These are phyloP conservation scores for Thinopyrum elongatum DNA, from an alignment of 176 grass and related monocot genomes.

Conservation along the genomic window DNA sequence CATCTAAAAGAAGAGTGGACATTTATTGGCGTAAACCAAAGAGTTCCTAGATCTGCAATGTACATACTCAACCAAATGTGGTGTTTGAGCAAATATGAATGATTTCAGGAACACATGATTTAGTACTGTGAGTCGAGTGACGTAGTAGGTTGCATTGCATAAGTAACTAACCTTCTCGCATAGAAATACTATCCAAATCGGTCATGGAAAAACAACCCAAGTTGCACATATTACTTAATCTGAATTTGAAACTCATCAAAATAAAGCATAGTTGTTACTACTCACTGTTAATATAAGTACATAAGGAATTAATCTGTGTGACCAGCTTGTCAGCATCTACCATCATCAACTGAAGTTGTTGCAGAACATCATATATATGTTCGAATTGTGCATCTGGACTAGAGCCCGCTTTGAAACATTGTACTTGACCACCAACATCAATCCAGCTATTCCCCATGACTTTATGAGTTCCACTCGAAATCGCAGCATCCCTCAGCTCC, in stretches of 20 bases:
- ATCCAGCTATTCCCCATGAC: slow-evolving; percentile 36
- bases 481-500: slow-evolving; percentile 24
- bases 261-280: not conserved
- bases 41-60: not conserved
- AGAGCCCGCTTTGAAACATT: slow-evolving; percentile 7
- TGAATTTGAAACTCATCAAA: not conserved
- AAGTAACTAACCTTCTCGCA: not conserved
- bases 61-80: not conserved
- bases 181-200: not conserved
- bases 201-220: not conserved
- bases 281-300: not conserved
- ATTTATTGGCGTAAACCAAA: not conserved
- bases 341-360: slow-evolving; percentile 1
- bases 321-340: not conserved
- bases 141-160: not conserved
- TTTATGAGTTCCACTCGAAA: slow-evolving; percentile 36
- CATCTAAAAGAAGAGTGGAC: not conserved
- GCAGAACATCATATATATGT: not conserved
- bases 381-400: slow-evolving; percentile 14
- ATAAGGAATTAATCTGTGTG: not conserved
- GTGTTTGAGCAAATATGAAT: not conserved
- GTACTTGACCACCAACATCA: slow-evolving; percentile 19
- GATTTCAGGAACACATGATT: not conserved
- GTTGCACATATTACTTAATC: not conserved
- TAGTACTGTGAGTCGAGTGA: not conserved